A percentile compares a stretch with the other conserved stretches of the same genome.
phyloP scores from a whole-genome alignment of 1,284 basidiomycete species.

The Sanghuangporus sanghuang region DNA sequence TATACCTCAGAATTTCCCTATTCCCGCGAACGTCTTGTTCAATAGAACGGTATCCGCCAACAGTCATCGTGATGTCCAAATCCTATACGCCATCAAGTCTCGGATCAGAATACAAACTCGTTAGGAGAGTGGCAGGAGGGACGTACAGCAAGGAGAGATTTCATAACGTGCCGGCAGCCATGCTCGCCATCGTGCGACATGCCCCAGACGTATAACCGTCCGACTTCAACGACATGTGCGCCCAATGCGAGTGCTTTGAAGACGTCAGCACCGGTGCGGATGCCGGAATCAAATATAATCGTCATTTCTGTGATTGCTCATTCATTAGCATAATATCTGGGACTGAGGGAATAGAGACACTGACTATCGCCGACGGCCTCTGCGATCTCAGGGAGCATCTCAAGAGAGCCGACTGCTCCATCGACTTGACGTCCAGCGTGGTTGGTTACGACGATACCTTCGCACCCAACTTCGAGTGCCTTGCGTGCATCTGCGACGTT shows the following conservation, averaged over 20 bases:
- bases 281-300: slow-evolving; percentile 57
- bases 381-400: slow-evolving; percentile 48
- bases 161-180: slow-evolving; percentile 53
- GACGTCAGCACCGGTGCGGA: slow-evolving; percentile 50
- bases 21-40: slow-evolving; percentile 33
- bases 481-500: slow-evolving; percentile 42
- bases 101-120: not conserved
- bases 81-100: slow-evolving; percentile 30
- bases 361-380: slow-evolving; percentile 44
- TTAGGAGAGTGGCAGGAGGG: not conserved
- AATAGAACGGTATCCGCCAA: slow-evolving; percentile 40
- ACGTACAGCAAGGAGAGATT: slow-evolving; percentile 44
- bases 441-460: slow-evolving; percentile 56
- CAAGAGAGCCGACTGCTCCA: slow-evolving; percentile 49
- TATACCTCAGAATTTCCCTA: slow-evolving; percentile 32
- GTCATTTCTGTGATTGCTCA: slow-evolving; percentile 40
- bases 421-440: slow-evolving; percentile 61
- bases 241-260: slow-evolving; percentile 53
- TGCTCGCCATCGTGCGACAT: slow-evolving; percentile 44
- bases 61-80: slow-evolving; percentile 52
- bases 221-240: slow-evolving; percentile 41
- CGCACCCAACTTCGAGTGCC: slow-evolving; percentile 48
- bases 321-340: not conserved
- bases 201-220: slow-evolving; percentile 45
- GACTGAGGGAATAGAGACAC: slow-evolving; percentile 18